Evolutionary conservation across 2,329 filamentous ascomycete species (phyloP), one percentile per base, ranked within the genome.

Genomic region (Colletotrichum musae): DNA sequence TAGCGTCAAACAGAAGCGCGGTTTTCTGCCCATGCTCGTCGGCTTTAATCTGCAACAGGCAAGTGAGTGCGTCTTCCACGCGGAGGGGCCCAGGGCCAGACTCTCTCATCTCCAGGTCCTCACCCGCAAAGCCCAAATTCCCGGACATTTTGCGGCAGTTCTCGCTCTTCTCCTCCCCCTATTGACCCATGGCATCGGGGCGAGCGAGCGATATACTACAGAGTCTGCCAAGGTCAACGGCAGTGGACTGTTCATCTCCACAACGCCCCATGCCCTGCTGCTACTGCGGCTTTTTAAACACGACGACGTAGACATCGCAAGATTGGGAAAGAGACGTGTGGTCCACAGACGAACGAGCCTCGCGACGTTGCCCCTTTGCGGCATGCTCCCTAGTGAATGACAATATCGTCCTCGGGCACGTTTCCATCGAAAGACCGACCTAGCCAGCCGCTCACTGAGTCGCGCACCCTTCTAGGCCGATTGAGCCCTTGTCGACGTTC

Each of bases 401-500:
- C 12, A 50, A 36, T 36, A 4, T 50, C 36, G 10, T 7, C 9
- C 18, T 69, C 62, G 54, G 66, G 24, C 12, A 39, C 18, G n/a
- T 47, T 65, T 60, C 3, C 12, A 41, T 66, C 66, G 66, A 66
- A 59, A 57, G 57, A 43, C 50, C 54, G 66, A 60, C 56, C 32
- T 53, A 10, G 47, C 50, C 43, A 18, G 43, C n/a, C 15, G n/a
- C 36, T 43, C 12, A 26, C 61, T 54, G 66, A 65, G 45, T 65
- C 66, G 41, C 45, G 50, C 24, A 36, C 54, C 39, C 28, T 45
- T 50, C 24, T 10, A 28, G 18, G 26, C 26, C 56, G 61, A 65
- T 51, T 48, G 7, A 59, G 54, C 61, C 66, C 61, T 69, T 21
- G 61, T 56, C 61, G n/a, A 56, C 48, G 62, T 65, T 51, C 54